Evolutionary conservation across 768 basidiomycete genomes (phyloP).

Genomic region (Collybia nuda): DNA sequence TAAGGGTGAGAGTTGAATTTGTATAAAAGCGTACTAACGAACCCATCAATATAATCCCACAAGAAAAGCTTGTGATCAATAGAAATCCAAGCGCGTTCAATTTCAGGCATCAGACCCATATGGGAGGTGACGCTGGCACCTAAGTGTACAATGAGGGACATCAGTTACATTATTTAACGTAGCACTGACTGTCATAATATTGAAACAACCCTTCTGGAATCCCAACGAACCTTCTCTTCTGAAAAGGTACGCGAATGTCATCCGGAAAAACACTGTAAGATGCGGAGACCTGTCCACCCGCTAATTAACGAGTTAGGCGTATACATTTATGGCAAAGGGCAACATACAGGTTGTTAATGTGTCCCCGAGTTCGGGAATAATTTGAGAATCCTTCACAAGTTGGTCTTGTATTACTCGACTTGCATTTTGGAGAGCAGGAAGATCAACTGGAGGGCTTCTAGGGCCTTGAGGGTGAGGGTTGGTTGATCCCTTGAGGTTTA

Average conservation of each 20-base stretch:
- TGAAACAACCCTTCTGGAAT: constrained; percentile 79
- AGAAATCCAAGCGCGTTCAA: constrained; percentile 94
- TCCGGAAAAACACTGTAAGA: constrained; percentile 77
- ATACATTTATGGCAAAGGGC: no score
- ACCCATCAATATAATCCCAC: constrained; percentile 98
- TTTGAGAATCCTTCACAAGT: constrained; percentile 70
- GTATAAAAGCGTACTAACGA: constrained; percentile 23
- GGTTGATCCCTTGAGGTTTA: constrained; percentile 3
- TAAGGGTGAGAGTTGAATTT: not conserved
- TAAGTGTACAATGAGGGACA: constrained; percentile 24
- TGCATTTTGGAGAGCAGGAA: constrained; percentile 63
- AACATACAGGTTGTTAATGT: constrained; percentile 57
- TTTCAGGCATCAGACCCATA: constrained; percentile 91
- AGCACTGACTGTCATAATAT: constrained; percentile 67
- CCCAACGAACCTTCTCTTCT: constrained; percentile 72
- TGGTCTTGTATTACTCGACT: constrained; percentile 67
- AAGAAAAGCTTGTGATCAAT: constrained; percentile 92
- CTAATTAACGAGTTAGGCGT: constrained; percentile 27
- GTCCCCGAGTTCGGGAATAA: constrained; percentile 76
- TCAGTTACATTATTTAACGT: not conserved
- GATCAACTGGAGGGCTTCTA: constrained; percentile 48
- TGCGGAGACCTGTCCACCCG: constrained; percentile 68
- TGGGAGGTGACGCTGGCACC: constrained; percentile 71
- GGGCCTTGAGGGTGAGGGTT: constrained; percentile 1
- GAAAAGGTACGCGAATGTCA: constrained; percentile 77